These are phyloP conservation scores for Cryptosporidium ubiquitum DNA, from an alignment of 169 alveolate species.

Conservation along the genomic window DNA sequence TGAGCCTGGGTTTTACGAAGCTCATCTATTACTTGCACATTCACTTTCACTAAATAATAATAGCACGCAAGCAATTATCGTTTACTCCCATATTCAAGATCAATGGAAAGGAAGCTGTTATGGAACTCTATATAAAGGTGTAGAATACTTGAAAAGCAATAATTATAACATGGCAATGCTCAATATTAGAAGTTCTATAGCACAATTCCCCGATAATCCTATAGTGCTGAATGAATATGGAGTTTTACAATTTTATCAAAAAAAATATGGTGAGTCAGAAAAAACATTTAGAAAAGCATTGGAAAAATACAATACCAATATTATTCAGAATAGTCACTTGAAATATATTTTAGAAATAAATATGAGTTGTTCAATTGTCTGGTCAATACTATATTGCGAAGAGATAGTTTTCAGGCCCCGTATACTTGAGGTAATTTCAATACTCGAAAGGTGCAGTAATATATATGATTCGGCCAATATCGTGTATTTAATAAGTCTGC, in stretches of 20 bases:
- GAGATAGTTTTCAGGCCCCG: not conserved
- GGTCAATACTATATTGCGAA: constrained; percentile 33
- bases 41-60: constrained; percentile 53
- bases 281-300: constrained; percentile 37
- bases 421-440: constrained; percentile 25
- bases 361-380: constrained; percentile 44
- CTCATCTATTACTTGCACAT: constrained; percentile 57
- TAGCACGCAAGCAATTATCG: constrained; percentile 36
- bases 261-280: not conserved
- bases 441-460: not conserved
- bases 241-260: constrained; percentile 43
- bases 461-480: not conserved
- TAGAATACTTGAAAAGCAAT: constrained; percentile 40
- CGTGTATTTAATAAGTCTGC: not conserved
- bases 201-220: constrained; percentile 14
- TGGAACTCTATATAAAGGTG: constrained; percentile 44
- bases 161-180: constrained; percentile 17
- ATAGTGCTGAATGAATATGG: constrained; percentile 45
- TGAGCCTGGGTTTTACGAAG: constrained; percentile 69
- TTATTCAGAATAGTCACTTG: not conserved
- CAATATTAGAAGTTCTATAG: constrained; percentile 7
- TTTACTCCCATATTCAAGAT: constrained; percentile 35
- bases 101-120: constrained; percentile 63
- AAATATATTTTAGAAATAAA: constrained; percentile 14
- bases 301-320: not conserved